Base-by-base conservation (phyloP, 345 rosid species). In the Linum usitatissimum region DNA sequence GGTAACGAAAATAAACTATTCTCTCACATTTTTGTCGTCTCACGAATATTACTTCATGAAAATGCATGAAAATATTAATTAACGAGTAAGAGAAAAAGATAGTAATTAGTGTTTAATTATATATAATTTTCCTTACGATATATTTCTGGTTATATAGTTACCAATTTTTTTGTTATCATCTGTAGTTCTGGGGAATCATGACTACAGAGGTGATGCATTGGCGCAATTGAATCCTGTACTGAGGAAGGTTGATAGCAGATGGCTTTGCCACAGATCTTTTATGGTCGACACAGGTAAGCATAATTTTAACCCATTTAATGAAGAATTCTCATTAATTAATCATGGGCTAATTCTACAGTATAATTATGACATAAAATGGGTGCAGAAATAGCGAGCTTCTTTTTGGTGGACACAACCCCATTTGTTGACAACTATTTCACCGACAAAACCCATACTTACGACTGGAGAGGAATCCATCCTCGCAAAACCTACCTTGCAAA, bases 371-470 rank as follows among this genome's bases (percentile, higher is more conserved):
- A 13, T 8, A 14, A 20, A 7, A 20, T n/a, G 38, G 1, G 28
- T 14, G 42, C 30, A 70, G 96, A 80, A 70, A 71, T 80, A 61
- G 91, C 75, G 3, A 90, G 84, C 59, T 51, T 89, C 14, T 83
- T 89, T 79, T 83, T 86, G 38, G 76, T 89, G 48, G 91, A 89
- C 71, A 89, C 96, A 0, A 83, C 91, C 18, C 91, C 93, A 18
- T 86, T 89, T 23, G 89, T 89, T 7, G 71, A 76, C 28, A 64
- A 81, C 19, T 89, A 89, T 79, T 86, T 80, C 62, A 61, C 42
- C 0, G 73, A 75, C 61, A 80, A 83, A 13, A 74, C 69, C 0
- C 91, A 84, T 59, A 74, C 51, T 0, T 89, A 86, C 59, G 84
- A 89, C 59, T 89, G 91, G 93, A 77, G 83, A 5, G 93, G 84